These are phyloP conservation scores for Conringia planisiliqua DNA, from an alignment of 345 rosid genomes.

Conservation along the genomic window DNA sequence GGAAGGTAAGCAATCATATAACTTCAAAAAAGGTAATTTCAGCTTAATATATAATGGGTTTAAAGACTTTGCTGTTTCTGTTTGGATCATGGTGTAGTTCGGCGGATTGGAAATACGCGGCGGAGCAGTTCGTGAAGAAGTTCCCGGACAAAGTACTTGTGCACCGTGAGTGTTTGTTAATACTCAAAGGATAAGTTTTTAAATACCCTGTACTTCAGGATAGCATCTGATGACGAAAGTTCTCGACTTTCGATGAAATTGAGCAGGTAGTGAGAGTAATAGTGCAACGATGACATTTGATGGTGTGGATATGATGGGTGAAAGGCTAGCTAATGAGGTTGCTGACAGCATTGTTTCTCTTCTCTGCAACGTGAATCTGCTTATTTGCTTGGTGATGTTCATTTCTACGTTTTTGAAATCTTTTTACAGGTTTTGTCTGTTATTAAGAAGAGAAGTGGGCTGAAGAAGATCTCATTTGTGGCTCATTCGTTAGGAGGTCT, in stretches of 20 bases:
- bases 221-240: not conserved
- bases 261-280: conserved; percentile 87
- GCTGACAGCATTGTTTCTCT: conserved; percentile 22
- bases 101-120: conserved; percentile 90
- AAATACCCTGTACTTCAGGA: too few relatives aligned
- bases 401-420: conserved; percentile 3
- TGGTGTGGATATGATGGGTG: conserved; percentile 94
- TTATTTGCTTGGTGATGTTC: not conserved
- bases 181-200: too few relatives aligned
- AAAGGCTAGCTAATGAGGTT: conserved; percentile 93
- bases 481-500: conserved; percentile 98
- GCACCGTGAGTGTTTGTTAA: conserved; percentile 57
- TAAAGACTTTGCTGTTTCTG: not conserved
- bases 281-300: conserved; percentile 73
- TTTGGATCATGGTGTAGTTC: conserved; percentile 44
- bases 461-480: conserved; percentile 81
- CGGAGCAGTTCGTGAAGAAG: conserved; percentile 79
- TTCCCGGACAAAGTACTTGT: conserved; percentile 79
- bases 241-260: not conserved
- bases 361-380: not conserved
- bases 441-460: conserved; percentile 49
- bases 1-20: conserved; percentile 50
- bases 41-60: not conserved
- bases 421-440: conserved; percentile 66
- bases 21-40: not conserved